Evolutionary conservation across 176 grass and related monocot species (phyloP), one percentile per base, ranked within the genome.

Genomic region (Phragmites australis): DNA sequence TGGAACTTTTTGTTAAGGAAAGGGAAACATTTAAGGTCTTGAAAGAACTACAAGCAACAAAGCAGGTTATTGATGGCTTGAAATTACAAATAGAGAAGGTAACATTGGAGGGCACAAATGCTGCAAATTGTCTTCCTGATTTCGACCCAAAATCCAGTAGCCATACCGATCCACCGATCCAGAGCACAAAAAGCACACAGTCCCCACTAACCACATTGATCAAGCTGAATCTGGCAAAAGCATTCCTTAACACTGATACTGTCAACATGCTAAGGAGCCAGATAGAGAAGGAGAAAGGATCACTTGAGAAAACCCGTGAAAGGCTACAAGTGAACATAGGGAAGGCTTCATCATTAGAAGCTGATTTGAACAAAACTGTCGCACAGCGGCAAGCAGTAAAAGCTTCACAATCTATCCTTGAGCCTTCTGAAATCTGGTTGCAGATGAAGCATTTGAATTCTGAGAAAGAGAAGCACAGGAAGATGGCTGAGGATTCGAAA

Each of bases 1-100:
- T 99, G 96, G 96, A 93, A 74, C 90, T 99, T 43, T 93, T 95
- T 86, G 86, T 89, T 12, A 99, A 91, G 90, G 92, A 99, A 91
- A 91, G 86, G 45, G 93, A 95, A 79, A 99, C 90, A 63, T 82
- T 95, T 15, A 91, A 95, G 80, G 88, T 95, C 41, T 88, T 99
- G 55, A 88, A 90, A 86, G 92, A 99, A 76, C 27, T 99, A 34
- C 90, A 95, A 64, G 79, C 72, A 67, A 93, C 90, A 54, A 95
- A 95, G 83, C 86, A 80, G 65, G 75, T 87, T 74, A 89, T 90
- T 63, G 90, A 93, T 72, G 50, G 44, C 69, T 82, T 99, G 81
- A 94, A 90, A 67, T 82, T 83, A 29, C 87, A 86, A 58, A 54
- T 94, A 83, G 60, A 92, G 75, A 90, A 84, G 54, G 73, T 61